phyloP scores from a whole-genome alignment of 108 stramenopile genomes.

The Skeletonema potamos region DNA sequence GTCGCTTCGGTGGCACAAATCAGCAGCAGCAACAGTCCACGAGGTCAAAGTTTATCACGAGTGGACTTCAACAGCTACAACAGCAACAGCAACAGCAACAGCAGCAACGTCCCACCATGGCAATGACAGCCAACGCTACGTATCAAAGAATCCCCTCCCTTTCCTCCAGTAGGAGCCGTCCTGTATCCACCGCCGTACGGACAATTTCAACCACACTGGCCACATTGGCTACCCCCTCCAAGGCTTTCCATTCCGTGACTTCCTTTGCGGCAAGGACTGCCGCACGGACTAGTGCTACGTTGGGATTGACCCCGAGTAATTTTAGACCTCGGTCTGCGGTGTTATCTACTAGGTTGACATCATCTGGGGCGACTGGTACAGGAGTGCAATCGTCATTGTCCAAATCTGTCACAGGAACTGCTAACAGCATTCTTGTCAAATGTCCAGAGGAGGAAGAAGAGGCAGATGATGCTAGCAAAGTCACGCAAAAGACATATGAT shows the following conservation, averaged over 20 bases:
- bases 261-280: not conserved
- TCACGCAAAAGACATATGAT: not conserved
- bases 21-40: not conserved
- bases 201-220: not conserved
- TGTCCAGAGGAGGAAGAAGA: not conserved
- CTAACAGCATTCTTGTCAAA: not conserved
- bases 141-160: not conserved
- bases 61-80: no score
- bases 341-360: not conserved
- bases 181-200: not conserved
- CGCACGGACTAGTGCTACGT: not conserved
- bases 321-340: not conserved
- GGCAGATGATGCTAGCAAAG: not conserved
- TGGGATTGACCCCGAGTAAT: not conserved
- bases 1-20: not conserved
- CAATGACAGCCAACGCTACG: not conserved
- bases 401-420: not conserved
- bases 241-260: not conserved
- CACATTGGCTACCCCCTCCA: not conserved
- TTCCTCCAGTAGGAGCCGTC: not conserved
- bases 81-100: not conserved
- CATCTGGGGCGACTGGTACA: not conserved
- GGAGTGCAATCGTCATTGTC: not conserved
- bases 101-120: not conserved
- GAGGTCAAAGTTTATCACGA: not conserved